Percentiles rank a stretch among this genome's conserved stretches.
These are phyloP conservation scores for Biscutella auriculata DNA, from an alignment of 441 rosid genomes.

Conservation along the genomic window DNA sequence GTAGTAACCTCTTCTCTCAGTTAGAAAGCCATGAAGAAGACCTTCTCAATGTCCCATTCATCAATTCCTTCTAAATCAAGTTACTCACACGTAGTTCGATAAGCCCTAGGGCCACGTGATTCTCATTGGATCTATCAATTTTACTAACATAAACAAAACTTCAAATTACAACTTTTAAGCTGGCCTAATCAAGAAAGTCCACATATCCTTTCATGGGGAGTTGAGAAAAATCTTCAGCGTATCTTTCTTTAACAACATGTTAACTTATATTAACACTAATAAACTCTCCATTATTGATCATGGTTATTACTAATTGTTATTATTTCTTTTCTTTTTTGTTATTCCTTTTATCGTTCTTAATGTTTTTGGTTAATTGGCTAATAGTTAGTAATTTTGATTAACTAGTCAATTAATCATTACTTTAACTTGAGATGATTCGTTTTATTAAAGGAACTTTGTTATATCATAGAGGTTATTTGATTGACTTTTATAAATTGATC, in stretches of 20 bases:
- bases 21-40: constrained; percentile 3
- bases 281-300: constrained; percentile 1
- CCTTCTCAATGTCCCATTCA: not conserved
- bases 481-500: too few relatives aligned
- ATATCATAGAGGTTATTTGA: too few relatives aligned
- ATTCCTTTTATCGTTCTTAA: too few relatives aligned
- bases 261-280: not conserved
- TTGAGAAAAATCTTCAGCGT: constrained; percentile 16
- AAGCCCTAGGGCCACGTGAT: constrained; percentile 8
- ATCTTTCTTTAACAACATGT: constrained; percentile 1
- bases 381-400: too few relatives aligned
- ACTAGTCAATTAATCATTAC: too few relatives aligned
- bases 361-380: too few relatives aligned
- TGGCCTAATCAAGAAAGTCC: constrained; percentile 11
- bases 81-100: not conserved
- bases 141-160: not conserved
- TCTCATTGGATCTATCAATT: constrained; percentile 18
- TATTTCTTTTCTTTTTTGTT: too few relatives aligned
- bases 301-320: too few relatives aligned
- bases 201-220: not conserved
- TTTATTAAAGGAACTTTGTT: too few relatives aligned
- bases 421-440: too few relatives aligned
- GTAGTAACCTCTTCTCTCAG: not conserved
- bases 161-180: not conserved
- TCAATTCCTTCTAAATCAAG: constrained; percentile 6